Evolutionary conservation across 2,329 filamentous ascomycete genomes (phyloP).

Genomic region (Penicillium digitatum): DNA sequence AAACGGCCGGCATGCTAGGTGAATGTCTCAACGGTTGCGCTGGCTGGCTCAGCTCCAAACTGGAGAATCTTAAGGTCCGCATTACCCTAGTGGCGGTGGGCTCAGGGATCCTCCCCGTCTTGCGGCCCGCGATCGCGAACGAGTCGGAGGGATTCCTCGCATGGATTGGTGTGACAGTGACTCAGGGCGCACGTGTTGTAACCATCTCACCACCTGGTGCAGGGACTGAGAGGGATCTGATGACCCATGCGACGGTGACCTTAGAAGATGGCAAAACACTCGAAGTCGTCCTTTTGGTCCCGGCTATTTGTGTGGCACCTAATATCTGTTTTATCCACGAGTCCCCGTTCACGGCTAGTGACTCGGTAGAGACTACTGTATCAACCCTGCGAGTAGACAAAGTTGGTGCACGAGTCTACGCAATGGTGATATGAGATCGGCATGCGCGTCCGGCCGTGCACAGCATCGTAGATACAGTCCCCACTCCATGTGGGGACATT

Average conservation of each 20-base stretch:
- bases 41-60: slow-evolving; percentile 34
- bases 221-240: slow-evolving; percentile 26
- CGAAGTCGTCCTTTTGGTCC: slow-evolving; percentile 49
- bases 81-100: slow-evolving; percentile 46
- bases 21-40: slow-evolving; percentile 50
- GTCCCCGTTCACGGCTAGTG: slow-evolving; percentile 32
- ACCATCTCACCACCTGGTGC: slow-evolving; percentile 30
- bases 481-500: slow-evolving; percentile 48
- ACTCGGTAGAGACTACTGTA: slow-evolving; percentile 36
- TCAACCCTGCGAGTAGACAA: slow-evolving; percentile 39
- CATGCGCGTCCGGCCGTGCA: slow-evolving; percentile 45
- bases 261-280: slow-evolving; percentile 42
- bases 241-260: slow-evolving; percentile 32
- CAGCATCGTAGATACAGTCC: slow-evolving; percentile 40
- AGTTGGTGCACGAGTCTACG: slow-evolving; percentile 43
- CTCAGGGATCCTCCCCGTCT: slow-evolving; percentile 40
- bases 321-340: slow-evolving; percentile 42
- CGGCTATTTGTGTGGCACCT: slow-evolving; percentile 42
- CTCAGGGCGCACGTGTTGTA: slow-evolving; percentile 43
- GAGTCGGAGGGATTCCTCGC: slow-evolving; percentile 44
- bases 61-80: slow-evolving; percentile 31
- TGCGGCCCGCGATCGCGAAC: slow-evolving; percentile 27
- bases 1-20: slow-evolving; percentile 50
- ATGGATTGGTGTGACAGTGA: slow-evolving; percentile 47
- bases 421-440: slow-evolving; percentile 46